Percentiles rank a stretch among this genome's conserved stretches.
phyloP scores from a whole-genome alignment of 176 grass and related monocot genomes.

The Carex cristatella region DNA sequence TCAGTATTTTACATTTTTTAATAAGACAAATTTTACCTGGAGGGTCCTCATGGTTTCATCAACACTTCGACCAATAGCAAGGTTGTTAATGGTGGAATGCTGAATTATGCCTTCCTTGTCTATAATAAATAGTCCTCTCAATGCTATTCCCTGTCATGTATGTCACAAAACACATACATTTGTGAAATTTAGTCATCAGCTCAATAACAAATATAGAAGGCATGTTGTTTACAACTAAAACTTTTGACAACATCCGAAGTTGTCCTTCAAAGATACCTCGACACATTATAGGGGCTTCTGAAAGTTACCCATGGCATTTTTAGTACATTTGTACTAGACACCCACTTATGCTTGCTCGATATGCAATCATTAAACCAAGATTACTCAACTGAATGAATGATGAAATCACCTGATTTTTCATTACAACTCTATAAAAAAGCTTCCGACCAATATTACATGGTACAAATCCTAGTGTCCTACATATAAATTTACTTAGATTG shows the following conservation, averaged over 20 bases:
- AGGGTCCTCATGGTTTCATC: slow-evolving; percentile 95
- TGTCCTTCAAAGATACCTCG: background rate
- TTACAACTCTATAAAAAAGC: background rate
- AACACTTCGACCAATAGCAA: slow-evolving; percentile 89
- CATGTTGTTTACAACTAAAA: background rate
- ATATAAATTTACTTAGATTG: background rate
- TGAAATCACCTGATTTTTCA: background rate
- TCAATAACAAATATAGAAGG: background rate
- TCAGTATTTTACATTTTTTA: background rate
- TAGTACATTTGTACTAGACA: background rate
- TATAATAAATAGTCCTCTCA: slow-evolving; percentile 78
- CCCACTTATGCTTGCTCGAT: background rate
- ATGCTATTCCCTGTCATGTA: slow-evolving; percentile 55
- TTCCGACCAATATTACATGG: background rate
- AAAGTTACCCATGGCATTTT: background rate
- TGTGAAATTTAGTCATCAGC: slow-evolving; percentile 3
- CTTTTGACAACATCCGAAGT: background rate
- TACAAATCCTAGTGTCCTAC: background rate
- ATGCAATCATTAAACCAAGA: background rate
- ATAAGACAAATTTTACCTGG: slow-evolving; percentile 39
- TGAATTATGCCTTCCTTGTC: slow-evolving; percentile 96
- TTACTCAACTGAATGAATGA: background rate
- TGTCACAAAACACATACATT: background rate
- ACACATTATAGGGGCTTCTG: background rate
- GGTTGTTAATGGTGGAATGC: slow-evolving; percentile 90